A percentile compares a stretch with the other conserved stretches of the same genome.
phyloP scores from a whole-genome alignment of 352 stramenopile species.

The Pythium sp. region DNA sequence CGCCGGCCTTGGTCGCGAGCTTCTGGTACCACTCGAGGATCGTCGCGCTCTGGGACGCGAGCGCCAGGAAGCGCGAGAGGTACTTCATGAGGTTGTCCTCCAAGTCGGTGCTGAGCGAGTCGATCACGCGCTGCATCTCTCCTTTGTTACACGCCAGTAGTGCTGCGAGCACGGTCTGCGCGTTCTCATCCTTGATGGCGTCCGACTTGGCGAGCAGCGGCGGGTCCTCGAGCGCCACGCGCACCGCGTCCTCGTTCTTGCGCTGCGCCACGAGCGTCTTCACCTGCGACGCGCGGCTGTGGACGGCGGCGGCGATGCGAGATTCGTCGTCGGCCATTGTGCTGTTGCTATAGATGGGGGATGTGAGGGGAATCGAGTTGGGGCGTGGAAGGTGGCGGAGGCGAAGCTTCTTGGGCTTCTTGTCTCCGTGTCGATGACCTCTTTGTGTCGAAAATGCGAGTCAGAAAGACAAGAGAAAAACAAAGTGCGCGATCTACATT shows the following conservation, averaged over 20 bases:
- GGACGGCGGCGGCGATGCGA: constrained; percentile 48
- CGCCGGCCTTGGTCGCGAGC: constrained; percentile 78
- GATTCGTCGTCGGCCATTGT: constrained; percentile 64
- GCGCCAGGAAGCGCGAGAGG: constrained; percentile 73
- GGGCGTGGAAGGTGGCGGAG: neutral
- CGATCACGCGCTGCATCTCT: constrained; percentile 81
- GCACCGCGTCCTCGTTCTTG: constrained; percentile 81
- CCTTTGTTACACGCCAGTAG: constrained; percentile 85
- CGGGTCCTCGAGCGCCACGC: constrained; percentile 66
- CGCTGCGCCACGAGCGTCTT: constrained; percentile 70
- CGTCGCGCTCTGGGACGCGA: constrained; percentile 70
- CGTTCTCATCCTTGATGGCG: constrained; percentile 68
- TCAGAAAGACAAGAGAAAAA: neutral
- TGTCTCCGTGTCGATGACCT: neutral
- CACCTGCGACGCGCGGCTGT: constrained; percentile 59
- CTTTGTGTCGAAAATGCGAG: neutral
- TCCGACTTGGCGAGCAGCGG: constrained; percentile 64
- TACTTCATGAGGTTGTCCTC: constrained; percentile 91
- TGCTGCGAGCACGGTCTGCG: constrained; percentile 71
- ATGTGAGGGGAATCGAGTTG: neutral
- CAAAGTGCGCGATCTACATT: neutral
- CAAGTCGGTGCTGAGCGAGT: constrained; percentile 58
- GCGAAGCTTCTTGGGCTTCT: neutral
- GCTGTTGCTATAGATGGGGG: no score
- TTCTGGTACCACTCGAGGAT: constrained; percentile 90